Percentiles rank a stretch among this genome's conserved stretches.
Conservation (phyloP, 345 rosid genomes). For the Viola odorata region DNA sequence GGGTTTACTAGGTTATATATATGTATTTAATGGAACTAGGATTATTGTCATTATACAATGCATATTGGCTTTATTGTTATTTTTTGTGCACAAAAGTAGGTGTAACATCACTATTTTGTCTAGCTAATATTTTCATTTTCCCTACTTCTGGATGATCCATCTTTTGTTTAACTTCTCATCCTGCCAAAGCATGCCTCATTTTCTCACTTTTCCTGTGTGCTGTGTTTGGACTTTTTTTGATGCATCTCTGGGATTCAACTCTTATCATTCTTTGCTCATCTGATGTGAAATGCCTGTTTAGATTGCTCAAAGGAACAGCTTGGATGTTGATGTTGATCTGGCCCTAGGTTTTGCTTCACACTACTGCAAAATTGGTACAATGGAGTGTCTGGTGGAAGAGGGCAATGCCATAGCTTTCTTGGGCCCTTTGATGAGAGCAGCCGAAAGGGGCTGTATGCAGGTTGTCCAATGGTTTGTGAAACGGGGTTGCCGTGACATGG, state of each 20-base stretch:
- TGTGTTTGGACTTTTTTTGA: neutral
- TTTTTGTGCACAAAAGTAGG: no score
- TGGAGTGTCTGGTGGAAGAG: conserved; percentile 98
- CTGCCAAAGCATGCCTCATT: no score
- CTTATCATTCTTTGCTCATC: conserved; percentile 4
- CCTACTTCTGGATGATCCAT: no score
- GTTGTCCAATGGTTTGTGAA: conserved; percentile 96
- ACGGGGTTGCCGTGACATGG: conserved; percentile 86
- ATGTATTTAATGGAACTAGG: no score
- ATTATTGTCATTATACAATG: no score
- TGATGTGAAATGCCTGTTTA: conserved; percentile 24
- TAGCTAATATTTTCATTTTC: no score
- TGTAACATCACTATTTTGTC: no score
- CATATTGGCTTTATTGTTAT: no score
- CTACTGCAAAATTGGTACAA: conserved; percentile 82
- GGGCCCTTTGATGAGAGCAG: conserved; percentile 96
- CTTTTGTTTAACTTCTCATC: no score
- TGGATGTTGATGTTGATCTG: conserved; percentile 93
- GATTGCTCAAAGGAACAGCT: conserved; percentile 97
- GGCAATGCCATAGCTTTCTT: conserved; percentile 88
- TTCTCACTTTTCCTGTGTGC: no score
- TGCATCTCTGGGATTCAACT: neutral
- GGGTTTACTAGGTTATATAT: no score
- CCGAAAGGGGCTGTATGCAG: conserved; percentile 92
- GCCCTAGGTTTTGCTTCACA: conserved; percentile 94